Percentiles rank a stretch among this genome's conserved stretches.
Evolutionary conservation across 2,329 filamentous ascomycete species (phyloP).

Genomic region (Colletotrichum sp.): DNA sequence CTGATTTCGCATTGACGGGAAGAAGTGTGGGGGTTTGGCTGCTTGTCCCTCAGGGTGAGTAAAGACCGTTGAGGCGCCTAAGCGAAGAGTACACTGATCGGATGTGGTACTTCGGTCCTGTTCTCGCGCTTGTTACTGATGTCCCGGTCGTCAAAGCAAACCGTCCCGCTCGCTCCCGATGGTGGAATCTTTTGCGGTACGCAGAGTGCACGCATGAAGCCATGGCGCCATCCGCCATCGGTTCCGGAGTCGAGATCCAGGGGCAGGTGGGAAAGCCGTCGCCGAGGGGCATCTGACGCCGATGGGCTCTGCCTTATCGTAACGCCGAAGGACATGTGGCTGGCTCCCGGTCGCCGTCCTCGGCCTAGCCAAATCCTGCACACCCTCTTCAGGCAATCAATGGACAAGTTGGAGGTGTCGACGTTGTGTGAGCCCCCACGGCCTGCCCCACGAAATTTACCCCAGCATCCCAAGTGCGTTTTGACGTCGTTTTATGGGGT

Average conservation of each 20-base stretch:
- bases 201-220: background rate
- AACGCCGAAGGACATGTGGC: slow-evolving; percentile 5
- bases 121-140: background rate
- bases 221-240: background rate
- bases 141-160: background rate
- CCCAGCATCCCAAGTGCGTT: slow-evolving; percentile 12
- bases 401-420: background rate
- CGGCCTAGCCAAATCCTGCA: background rate
- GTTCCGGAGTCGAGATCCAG: background rate
- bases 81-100: background rate
- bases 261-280: background rate
- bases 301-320: slow-evolving; percentile 2
- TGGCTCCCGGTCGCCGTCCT: background rate
- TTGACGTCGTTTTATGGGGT: slow-evolving; percentile 23
- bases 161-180: background rate
- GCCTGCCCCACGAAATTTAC: slow-evolving; percentile 10
- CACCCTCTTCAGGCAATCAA: slow-evolving; percentile 2
- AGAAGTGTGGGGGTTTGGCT: background rate
- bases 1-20: background rate
- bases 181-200: background rate
- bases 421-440: slow-evolving; percentile 19
- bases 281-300: background rate
- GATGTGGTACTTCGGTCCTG: background rate
- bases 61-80: background rate
- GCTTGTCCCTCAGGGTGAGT: background rate